phyloP scores from a whole-genome alignment of 2,329 filamentous ascomycete species.

The Fusarium gaditjirri region DNA sequence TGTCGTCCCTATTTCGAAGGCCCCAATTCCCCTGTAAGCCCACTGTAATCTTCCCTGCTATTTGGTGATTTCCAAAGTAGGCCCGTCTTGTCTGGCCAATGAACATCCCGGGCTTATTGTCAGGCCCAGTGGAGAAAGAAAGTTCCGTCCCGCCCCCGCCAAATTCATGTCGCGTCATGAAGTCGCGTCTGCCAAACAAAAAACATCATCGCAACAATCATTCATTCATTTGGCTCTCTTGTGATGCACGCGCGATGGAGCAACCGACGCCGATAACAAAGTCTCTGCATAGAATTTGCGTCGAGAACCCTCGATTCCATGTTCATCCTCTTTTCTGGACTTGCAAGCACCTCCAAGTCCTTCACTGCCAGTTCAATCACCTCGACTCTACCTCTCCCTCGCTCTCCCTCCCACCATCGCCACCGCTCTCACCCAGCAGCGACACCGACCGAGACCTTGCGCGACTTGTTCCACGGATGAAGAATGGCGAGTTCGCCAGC shows the following conservation, averaged over 20 bases:
- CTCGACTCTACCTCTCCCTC: rapidly evolving
- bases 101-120: no score
- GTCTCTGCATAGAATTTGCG: background rate
- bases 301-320: rapidly evolving
- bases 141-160: background rate
- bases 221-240: background rate
- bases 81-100: no score
- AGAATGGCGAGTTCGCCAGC: no score
- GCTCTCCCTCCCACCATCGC: background rate
- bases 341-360: background rate
- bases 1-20: no score
- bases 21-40: no score
- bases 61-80: no score
- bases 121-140: no score
- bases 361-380: background rate
- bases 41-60: no score
- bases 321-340: background rate
- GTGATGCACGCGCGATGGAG: background rate
- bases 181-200: background rate
- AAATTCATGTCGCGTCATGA: background rate
- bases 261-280: background rate
- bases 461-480: background rate
- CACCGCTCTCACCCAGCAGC: background rate
- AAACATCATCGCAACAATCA: background rate
- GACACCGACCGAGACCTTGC: background rate